Evolutionary conservation across 2,329 filamentous ascomycete genomes (phyloP).

Genomic region (Trichoderma sp.): DNA sequence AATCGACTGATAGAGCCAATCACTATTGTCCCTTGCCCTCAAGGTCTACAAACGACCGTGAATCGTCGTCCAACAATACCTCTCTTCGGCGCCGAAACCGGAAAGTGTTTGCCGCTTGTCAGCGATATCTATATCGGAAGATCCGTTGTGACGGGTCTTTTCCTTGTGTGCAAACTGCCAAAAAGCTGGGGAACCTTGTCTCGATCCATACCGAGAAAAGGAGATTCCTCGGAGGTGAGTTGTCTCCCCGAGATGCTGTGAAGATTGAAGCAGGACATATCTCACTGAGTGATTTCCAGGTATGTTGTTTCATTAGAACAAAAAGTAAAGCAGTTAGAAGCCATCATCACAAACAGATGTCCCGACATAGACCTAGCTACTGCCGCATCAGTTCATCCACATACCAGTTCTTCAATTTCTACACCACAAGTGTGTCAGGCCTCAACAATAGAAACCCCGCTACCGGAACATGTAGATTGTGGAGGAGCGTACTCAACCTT

Average conservation of each 20-base stretch:
- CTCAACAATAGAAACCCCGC: background rate
- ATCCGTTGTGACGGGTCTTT: background rate
- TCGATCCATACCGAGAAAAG: background rate
- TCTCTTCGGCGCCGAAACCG: background rate
- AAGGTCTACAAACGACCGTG: background rate
- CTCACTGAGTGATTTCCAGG: background rate
- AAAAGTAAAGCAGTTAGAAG: background rate
- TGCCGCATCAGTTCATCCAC: background rate
- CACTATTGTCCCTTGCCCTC: background rate
- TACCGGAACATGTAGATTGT: background rate
- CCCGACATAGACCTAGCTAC: background rate
- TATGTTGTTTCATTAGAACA: background rate
- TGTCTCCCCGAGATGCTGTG: background rate
- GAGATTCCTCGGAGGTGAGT: background rate
- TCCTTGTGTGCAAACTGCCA: background rate
- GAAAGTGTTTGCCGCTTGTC: background rate
- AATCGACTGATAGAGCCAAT: background rate
- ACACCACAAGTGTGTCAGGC: background rate
- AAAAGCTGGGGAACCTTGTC: background rate
- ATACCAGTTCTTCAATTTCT: background rate
- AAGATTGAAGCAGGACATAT: background rate
- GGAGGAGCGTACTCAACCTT: background rate
- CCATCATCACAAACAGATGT: background rate
- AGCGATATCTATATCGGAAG: background rate
- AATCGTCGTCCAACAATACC: background rate